These are phyloP conservation scores for Fallopia convolvulus DNA, from an alignment of 148 eudicot genomes.

Conservation along the genomic window DNA sequence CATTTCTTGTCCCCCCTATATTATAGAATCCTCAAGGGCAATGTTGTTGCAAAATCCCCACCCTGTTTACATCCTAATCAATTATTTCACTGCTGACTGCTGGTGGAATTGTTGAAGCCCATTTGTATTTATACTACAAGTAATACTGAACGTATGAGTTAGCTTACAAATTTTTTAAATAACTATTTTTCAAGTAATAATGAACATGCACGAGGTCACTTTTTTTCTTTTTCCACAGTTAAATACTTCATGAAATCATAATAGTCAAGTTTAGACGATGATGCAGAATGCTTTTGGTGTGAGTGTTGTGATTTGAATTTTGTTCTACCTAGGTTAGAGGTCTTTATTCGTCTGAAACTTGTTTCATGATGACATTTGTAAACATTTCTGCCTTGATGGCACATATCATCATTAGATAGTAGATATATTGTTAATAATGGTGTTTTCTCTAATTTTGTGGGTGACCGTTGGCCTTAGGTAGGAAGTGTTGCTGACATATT, in stretches of 20 bases:
- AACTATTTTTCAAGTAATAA: background rate
- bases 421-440: background rate
- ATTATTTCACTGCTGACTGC: background rate
- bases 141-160: too few species aligned
- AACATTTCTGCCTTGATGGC: background rate
- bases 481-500: slow-evolving; percentile 22
- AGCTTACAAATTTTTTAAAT: too few species aligned
- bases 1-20: background rate
- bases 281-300: background rate
- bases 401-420: background rate
- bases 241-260: background rate
- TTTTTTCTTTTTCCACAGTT: background rate
- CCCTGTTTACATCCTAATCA: background rate
- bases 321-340: background rate
- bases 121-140: too few species aligned
- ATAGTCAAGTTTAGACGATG: background rate
- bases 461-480: slow-evolving; percentile 52
- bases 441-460: slow-evolving; percentile 1
- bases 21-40: background rate
- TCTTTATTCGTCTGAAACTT: background rate
- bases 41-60: background rate
- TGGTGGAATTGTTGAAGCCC: background rate
- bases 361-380: background rate
- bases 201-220: background rate
- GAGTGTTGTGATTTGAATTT: too few species aligned